Conservation (phyloP, 352 stramenopile species). For the Phytophthora pluvialis region DNA sequence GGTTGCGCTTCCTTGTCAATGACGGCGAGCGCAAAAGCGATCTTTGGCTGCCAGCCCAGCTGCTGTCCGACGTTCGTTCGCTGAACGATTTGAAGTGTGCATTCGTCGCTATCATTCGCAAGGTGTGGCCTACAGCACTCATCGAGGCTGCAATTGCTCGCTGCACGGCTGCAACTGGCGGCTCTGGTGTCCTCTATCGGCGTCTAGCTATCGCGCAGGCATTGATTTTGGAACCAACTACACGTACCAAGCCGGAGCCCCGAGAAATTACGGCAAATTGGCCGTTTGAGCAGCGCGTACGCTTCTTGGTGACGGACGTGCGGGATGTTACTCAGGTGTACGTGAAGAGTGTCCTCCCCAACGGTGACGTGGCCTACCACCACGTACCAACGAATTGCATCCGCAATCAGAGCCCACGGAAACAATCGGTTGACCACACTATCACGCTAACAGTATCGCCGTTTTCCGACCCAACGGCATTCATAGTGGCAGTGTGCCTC, state of each 20-base stretch:
- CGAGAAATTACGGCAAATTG: slow-evolving; percentile 59
- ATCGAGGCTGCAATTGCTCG: slow-evolving; percentile 17
- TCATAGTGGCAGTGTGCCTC: slow-evolving; percentile 47
- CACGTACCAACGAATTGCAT: slow-evolving; percentile 40
- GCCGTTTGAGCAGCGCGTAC: slow-evolving; percentile 49
- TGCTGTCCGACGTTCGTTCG: slow-evolving; percentile 31
- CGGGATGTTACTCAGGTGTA: slow-evolving; percentile 46
- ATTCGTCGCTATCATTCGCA: slow-evolving; percentile 34
- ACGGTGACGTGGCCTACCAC: slow-evolving; percentile 46
- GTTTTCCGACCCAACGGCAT: slow-evolving; percentile 65
- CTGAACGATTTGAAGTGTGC: slow-evolving; percentile 42
- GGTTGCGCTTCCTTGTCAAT: slow-evolving; percentile 36
- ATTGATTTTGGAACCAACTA: slow-evolving; percentile 34
- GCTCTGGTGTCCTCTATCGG: slow-evolving; percentile 7
- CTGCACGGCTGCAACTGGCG: slow-evolving; percentile 4
- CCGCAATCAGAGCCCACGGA: slow-evolving; percentile 14
- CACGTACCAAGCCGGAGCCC: slow-evolving; percentile 33
- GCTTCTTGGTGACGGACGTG: slow-evolving; percentile 34
- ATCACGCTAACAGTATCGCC: slow-evolving; percentile 51
- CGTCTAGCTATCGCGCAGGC: slow-evolving; percentile 25
- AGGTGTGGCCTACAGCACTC: slow-evolving; percentile 45
- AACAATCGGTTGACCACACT: slow-evolving; percentile 37
- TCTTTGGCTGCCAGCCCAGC: slow-evolving; percentile 35
- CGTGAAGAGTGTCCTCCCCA: slow-evolving; percentile 54
- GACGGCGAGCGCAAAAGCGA: slow-evolving; percentile 23